Base-by-base conservation (phyloP, 306 rosid species). In the Vigna trinervia region DNA sequence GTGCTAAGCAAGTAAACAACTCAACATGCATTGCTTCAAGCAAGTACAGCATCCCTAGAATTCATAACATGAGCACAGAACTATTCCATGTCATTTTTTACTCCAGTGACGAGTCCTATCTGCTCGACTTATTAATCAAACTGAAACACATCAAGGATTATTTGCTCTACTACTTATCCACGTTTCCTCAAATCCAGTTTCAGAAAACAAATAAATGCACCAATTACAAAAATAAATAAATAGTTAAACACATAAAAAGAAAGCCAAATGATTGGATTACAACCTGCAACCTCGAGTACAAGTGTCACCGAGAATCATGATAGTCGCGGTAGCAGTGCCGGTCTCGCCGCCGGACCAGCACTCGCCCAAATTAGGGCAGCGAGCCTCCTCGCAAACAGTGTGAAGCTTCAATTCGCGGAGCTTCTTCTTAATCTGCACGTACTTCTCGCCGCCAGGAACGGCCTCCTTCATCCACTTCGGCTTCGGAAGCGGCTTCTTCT, bases 331-430 rank as follows among this genome's bases (percentile, higher is more conserved):
- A 69, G 99, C 99, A 19, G 99, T 91, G 6, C 98, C 99, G 0
- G 99, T 96, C 85, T 96, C 98, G 20, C 99, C 99, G 47, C 99
- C 99, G 63, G 99, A 96, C 98, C 99, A 96, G 86, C 99, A 96
- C 87, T 96, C 99, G 0, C 97, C 97, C 75, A 96, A 82, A 73
- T 96, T 96, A 51, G 99, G 99, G 68, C 99, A 95, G 43, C 64
- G 84, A 2, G 98, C 99, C 81, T 96, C 99, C 83, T 96, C 99
- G 68, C 99, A 96, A 43, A 96, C 98, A 0, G 99, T 96, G 84
- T 92, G 97, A 26, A 96, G 97, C 81, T 92, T 96, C 96, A 92
- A 82, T 19, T 92, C 96, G 3, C 97, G 84, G 34, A 96, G 98
- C 87, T 91, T 96, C 86, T 89, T 92, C 96, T 96, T 96, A 75